phyloP scores from a whole-genome alignment of 169 alveolate genomes.

The Amoebophrya sp. region DNA sequence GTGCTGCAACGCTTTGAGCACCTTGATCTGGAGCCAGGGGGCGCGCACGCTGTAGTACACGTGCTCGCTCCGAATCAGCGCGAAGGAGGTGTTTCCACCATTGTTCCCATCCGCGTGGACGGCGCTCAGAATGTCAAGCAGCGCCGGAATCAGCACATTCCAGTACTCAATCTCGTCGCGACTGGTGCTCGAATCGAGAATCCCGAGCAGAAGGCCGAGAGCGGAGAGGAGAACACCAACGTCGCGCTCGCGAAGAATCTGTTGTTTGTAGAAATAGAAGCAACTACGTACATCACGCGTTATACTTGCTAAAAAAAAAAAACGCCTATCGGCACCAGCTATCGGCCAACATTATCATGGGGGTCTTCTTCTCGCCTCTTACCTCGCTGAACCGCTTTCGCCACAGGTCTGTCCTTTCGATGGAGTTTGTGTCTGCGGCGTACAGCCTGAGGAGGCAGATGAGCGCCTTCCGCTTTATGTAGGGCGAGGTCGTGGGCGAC shows the following conservation, averaged over 20 bases:
- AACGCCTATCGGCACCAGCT: too few species aligned
- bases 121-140: too few species aligned
- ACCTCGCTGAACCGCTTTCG: slow-evolving; percentile 18
- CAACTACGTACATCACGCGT: too few species aligned
- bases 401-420: slow-evolving; percentile 22
- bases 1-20: slow-evolving; percentile 47
- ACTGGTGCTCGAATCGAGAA: too few species aligned
- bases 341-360: too few species aligned
- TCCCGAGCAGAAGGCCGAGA: not conserved
- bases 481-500: slow-evolving; percentile 16
- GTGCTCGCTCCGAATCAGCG: slow-evolving; percentile 51
- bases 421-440: not conserved
- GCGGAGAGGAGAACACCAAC: not conserved
- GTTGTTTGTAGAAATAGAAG: too few species aligned
- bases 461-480: slow-evolving; percentile 33
- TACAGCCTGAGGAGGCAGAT: slow-evolving; percentile 36
- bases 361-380: too few species aligned
- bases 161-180: too few species aligned
- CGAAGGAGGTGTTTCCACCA: too few species aligned
- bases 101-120: too few species aligned
- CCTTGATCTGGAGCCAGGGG: slow-evolving; percentile 73
- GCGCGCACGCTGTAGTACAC: slow-evolving; percentile 57
- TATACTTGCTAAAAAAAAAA: too few species aligned
- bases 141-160: too few species aligned
- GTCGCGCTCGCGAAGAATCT: not conserved